Conservation (phyloP, 2,329 filamentous ascomycete species). For the Microascus cirrosus region DNA sequence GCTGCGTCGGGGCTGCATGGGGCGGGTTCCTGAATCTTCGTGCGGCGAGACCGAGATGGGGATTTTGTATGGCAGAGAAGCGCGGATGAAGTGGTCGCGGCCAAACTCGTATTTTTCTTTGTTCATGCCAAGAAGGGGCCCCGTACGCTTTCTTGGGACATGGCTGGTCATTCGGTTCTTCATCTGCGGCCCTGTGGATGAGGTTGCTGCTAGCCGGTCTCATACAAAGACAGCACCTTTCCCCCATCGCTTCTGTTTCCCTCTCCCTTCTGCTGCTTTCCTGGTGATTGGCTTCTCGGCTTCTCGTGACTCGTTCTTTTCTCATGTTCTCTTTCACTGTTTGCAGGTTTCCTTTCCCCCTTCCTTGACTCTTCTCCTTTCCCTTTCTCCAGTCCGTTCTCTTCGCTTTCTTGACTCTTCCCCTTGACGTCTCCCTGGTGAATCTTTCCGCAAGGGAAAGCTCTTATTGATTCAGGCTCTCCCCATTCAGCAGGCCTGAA, state of each 20-base stretch:
- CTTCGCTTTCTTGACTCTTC: background rate
- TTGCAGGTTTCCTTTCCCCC: background rate
- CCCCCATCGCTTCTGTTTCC: background rate
- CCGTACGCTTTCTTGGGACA: no score
- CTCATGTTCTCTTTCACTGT: background rate
- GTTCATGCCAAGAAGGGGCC: background rate
- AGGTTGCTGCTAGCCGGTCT: background rate
- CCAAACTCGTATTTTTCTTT: background rate
- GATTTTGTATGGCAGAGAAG: no score
- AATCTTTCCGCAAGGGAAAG: background rate
- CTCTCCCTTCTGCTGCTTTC: background rate
- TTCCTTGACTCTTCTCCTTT: background rate
- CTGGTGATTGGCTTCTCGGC: background rate
- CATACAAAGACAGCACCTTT: background rate
- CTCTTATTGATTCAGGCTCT: background rate
- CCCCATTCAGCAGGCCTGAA: conserved; percentile 1
- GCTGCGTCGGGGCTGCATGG: background rate
- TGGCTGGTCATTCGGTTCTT: background rate
- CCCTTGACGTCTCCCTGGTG: background rate
- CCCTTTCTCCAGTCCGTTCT: background rate
- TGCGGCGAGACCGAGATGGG: background rate
- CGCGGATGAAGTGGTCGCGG: no score
- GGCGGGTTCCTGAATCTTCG: background rate
- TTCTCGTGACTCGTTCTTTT: background rate
- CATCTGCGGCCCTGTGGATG: background rate